Conservation (phyloP, 306 rosid species). For the Begonia loranthoides region DNA sequence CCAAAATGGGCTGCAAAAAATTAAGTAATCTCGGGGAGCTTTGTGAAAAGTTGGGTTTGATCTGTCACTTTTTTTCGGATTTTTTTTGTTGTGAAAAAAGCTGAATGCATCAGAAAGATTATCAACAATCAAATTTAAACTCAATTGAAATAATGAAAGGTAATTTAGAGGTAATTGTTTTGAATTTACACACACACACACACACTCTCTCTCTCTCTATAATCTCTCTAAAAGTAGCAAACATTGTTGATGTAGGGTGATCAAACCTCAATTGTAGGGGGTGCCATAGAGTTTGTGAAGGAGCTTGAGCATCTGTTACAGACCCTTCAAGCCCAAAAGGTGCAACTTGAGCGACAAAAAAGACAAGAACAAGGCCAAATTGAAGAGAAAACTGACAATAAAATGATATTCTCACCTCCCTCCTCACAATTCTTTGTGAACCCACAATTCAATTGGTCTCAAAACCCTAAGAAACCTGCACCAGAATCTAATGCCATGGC, state of each 20-base stretch:
- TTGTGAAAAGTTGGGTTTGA: too few relatives aligned
- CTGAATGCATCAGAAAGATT: background rate
- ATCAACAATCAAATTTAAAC: too few relatives aligned
- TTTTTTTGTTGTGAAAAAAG: too few relatives aligned
- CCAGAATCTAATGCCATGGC: slow-evolving; percentile 42
- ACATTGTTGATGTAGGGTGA: slow-evolving; percentile 46
- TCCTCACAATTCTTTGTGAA: slow-evolving; percentile 45
- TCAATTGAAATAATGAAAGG: too few relatives aligned
- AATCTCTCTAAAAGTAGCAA: background rate
- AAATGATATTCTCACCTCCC: slow-evolving; percentile 29
- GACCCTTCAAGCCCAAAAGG: slow-evolving; percentile 66
- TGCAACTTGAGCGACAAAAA: slow-evolving; percentile 28
- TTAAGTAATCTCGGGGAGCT: too few relatives aligned
- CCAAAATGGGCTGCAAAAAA: too few relatives aligned
- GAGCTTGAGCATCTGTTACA: slow-evolving; percentile 64
- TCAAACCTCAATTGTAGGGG: slow-evolving; percentile 93
- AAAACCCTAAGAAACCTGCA: slow-evolving; percentile 41
- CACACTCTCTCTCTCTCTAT: background rate
- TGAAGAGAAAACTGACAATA: slow-evolving; percentile 10
- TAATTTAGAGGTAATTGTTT: too few relatives aligned
- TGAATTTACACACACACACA: too few relatives aligned
- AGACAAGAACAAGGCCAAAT: slow-evolving; percentile 10
- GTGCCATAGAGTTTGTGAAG: slow-evolving; percentile 87
- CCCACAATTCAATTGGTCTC: slow-evolving; percentile 60
- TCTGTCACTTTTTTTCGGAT: too few relatives aligned